These are phyloP conservation scores for Syzygium grande DNA, from an alignment of 345 rosid genomes.

Conservation along the genomic window DNA sequence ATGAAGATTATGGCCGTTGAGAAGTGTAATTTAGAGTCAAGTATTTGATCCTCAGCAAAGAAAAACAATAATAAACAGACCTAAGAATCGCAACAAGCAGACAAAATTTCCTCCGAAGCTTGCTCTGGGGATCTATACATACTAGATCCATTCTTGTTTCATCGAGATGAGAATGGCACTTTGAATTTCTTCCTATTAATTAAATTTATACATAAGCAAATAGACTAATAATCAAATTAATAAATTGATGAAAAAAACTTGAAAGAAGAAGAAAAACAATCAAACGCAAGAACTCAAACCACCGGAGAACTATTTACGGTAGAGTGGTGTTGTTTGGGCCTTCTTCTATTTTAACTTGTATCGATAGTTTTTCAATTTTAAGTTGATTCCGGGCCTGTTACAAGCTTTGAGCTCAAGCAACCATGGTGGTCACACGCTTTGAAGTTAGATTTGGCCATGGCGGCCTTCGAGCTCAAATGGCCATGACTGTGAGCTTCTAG, in stretches of 20 bases:
- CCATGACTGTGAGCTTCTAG: not conserved
- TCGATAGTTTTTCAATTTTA: not conserved
- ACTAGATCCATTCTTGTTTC: too few relatives aligned
- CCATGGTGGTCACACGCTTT: not conserved
- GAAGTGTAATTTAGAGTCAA: too few relatives aligned
- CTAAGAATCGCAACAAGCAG: too few relatives aligned
- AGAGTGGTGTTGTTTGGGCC: not conserved
- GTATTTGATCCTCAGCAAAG: too few relatives aligned
- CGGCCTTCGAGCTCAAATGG: not conserved
- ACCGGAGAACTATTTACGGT: not conserved
- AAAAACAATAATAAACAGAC: too few relatives aligned
- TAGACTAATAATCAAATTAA: not conserved
- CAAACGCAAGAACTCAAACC: not conserved
- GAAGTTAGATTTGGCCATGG: not conserved
- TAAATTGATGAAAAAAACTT: not conserved
- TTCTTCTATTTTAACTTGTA: not conserved
- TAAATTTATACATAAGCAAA: not conserved
- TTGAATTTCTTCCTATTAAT: too few relatives aligned
- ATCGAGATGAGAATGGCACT: too few relatives aligned
- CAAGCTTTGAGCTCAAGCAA: not conserved
- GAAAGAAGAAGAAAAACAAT: not conserved
- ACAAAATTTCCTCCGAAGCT: too few relatives aligned
- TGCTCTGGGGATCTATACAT: too few relatives aligned
- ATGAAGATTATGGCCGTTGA: too few relatives aligned
- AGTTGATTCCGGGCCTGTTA: not conserved